Evolutionary conservation across 441 rosid genomes (phyloP).

Genomic region (Geranium incanum): DNA sequence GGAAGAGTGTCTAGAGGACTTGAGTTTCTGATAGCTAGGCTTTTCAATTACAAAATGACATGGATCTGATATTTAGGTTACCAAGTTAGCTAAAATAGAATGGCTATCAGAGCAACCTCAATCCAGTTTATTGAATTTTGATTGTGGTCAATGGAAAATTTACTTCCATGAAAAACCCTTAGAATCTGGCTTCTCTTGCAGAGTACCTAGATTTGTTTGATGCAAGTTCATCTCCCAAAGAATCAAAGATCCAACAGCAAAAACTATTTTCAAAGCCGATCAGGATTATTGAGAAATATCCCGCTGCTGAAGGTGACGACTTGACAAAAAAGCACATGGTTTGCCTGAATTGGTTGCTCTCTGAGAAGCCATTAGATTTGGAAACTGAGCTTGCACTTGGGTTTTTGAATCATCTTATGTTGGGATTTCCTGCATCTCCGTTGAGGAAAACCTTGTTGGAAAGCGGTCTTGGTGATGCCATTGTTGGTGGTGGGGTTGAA

Average conservation of each 20-base stretch:
- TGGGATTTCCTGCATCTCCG: slow-evolving; percentile 96
- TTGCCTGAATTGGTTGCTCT: slow-evolving; percentile 84
- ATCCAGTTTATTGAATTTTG: not conserved
- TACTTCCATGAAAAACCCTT: not conserved
- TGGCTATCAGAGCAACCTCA: too few relatives aligned
- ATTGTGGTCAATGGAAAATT: not conserved
- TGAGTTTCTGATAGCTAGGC: not conserved
- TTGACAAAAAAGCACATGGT: slow-evolving; percentile 80
- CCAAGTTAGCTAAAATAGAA: too few relatives aligned
- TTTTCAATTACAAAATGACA: not conserved
- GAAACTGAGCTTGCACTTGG: slow-evolving; percentile 82
- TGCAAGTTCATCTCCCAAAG: slow-evolving; percentile 56
- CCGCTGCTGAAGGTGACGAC: slow-evolving; percentile 73
- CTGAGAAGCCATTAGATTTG: slow-evolving; percentile 74
- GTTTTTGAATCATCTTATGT: slow-evolving; percentile 81
- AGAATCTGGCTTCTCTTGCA: slow-evolving; percentile 25
- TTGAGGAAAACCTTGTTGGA: slow-evolving; percentile 79
- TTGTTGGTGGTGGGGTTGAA: slow-evolving; percentile 78
- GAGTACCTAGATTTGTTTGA: slow-evolving; percentile 79
- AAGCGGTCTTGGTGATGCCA: slow-evolving; percentile 91
- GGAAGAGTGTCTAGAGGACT: not conserved
- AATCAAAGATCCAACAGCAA: slow-evolving; percentile 53
- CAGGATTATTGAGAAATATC: slow-evolving; percentile 71
- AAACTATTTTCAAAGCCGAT: slow-evolving; percentile 63
- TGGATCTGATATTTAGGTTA: too few relatives aligned